These are phyloP conservation scores for Forsythia viridissima DNA, from an alignment of 257 asterid genomes.

Conservation along the genomic window DNA sequence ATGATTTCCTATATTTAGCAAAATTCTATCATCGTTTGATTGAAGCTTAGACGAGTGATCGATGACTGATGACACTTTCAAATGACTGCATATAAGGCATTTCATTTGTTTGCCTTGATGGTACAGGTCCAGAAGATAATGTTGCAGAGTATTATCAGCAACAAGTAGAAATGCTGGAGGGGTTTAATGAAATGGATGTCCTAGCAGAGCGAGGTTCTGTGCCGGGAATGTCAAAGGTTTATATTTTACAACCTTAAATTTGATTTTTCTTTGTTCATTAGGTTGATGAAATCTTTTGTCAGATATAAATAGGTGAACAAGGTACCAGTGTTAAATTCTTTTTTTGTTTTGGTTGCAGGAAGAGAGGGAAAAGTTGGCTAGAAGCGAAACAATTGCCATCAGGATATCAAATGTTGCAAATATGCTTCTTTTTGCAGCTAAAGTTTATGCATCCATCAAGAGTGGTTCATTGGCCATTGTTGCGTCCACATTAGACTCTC, in stretches of 20 bases:
- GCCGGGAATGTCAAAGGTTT: constrained; percentile 56
- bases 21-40: neutral
- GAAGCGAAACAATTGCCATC: constrained; percentile 52
- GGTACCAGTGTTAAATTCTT: neutral
- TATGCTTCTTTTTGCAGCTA: constrained; percentile 56
- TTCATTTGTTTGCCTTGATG: constrained; percentile 12
- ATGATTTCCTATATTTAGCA: neutral
- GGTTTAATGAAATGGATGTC: constrained; percentile 54
- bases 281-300: neutral
- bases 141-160: constrained; percentile 56
- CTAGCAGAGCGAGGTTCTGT: constrained; percentile 50
- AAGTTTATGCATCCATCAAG: constrained; percentile 50
- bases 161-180: constrained; percentile 54
- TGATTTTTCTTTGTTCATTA: neutral
- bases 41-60: neutral
- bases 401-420: constrained; percentile 54
- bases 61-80: neutral
- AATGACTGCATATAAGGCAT: neutral
- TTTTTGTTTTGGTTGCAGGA: constrained; percentile 36
- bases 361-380: constrained; percentile 49
- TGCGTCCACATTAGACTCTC: constrained; percentile 58
- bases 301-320: neutral
- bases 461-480: constrained; percentile 59
- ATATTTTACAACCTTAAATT: neutral
- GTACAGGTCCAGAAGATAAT: constrained; percentile 44